Conservation (phyloP, 2,329 filamentous ascomycete genomes). For the Trichoderma endophyticum region DNA sequence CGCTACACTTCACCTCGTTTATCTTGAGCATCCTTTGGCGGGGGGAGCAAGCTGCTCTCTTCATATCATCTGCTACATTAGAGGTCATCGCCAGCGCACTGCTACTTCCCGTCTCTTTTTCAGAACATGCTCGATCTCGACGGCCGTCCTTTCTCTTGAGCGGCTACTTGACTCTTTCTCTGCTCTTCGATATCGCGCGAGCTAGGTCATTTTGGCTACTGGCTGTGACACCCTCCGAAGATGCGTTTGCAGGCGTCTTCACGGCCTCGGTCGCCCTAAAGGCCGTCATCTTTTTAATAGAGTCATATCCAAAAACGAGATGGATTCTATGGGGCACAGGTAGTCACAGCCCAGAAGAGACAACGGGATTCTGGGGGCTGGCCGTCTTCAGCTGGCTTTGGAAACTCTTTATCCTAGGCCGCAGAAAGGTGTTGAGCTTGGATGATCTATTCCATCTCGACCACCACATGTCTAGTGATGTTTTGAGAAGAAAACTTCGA, state of each 20-base stretch:
- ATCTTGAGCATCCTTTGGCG: constrained; percentile 28
- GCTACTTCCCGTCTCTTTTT: neutral
- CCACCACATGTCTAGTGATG: constrained; percentile 25
- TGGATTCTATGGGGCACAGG: constrained; percentile 38
- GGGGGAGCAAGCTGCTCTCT: constrained; percentile 20
- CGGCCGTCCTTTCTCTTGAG: constrained; percentile 44
- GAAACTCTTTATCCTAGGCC: constrained; percentile 36
- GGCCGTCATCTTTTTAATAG: constrained; percentile 33
- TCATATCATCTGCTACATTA: constrained; percentile 20
- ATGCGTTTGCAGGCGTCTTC: constrained; percentile 32
- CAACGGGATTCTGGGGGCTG: constrained; percentile 33
- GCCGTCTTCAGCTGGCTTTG: constrained; percentile 37
- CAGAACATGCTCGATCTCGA: constrained; percentile 36
- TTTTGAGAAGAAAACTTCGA: constrained; percentile 22
- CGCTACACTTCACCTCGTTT: constrained; percentile 33
- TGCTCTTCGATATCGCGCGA: constrained; percentile 44
- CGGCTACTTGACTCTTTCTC: constrained; percentile 40
- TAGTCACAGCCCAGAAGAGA: constrained; percentile 40
- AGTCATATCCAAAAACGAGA: constrained; percentile 37
- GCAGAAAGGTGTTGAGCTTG: constrained; percentile 31
- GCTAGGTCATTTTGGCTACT: constrained; percentile 28
- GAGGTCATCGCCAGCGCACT: constrained; percentile 27
- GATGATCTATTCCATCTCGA: constrained; percentile 38
- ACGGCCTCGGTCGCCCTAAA: constrained; percentile 37
- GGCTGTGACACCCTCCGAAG: constrained; percentile 22